Evolutionary conservation across 345 rosid species (phyloP).

Genomic region (Barbarea vulgaris): DNA sequence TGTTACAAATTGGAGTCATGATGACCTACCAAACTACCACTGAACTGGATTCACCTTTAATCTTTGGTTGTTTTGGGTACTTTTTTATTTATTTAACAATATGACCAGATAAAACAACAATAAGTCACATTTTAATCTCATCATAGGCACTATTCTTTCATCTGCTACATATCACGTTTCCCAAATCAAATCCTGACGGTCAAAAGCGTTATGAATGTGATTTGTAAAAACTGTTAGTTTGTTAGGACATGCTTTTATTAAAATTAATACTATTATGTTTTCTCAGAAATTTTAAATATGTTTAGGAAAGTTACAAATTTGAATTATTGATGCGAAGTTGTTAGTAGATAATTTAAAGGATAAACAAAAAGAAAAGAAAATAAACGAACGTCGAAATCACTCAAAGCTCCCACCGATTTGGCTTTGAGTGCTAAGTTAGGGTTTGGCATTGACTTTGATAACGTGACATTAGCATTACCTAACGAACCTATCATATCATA

Average conservation of each 20-base stretch:
- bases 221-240: conserved; percentile 9
- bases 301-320: neutral
- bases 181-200: neutral
- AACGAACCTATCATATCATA: conserved; percentile 28
- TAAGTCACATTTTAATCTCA: conserved; percentile 17
- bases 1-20: neutral
- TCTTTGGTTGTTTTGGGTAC: neutral
- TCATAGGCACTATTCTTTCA: neutral
- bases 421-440: conserved; percentile 43
- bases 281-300: neutral
- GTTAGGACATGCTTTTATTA: conserved; percentile 21
- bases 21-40: neutral
- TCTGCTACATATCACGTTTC: conserved; percentile 6
- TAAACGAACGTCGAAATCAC: conserved; percentile 42
- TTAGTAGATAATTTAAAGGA: neutral
- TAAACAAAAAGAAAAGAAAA: no score
- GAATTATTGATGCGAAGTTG: neutral
- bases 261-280: neutral
- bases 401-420: conserved; percentile 37
- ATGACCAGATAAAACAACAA: neutral
- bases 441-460: conserved; percentile 38
- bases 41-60: neutral
- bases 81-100: neutral
- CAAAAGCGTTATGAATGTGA: conserved; percentile 32
- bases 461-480: conserved; percentile 27